phyloP scores from a whole-genome alignment of 495 filamentous ascomycete species.

The Neurospora sp. region DNA sequence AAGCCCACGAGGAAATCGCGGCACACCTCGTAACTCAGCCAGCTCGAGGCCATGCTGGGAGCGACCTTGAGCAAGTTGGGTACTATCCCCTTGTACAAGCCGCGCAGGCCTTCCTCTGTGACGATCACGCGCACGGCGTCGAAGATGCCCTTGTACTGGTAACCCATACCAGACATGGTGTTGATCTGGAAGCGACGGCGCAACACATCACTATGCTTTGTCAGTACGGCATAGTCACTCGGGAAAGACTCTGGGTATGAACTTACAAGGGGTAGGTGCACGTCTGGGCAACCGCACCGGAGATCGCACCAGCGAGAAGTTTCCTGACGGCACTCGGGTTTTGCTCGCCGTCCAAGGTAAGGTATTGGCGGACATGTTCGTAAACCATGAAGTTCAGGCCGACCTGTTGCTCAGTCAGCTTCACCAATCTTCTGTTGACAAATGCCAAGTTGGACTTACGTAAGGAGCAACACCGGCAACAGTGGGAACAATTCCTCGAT shows the following conservation, averaged over 20 bases:
- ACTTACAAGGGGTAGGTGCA: conserved; percentile 96
- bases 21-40: conserved; percentile 91
- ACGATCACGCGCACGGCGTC: conserved; percentile 79
- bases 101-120: conserved; percentile 54
- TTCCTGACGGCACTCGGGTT: conserved; percentile 75
- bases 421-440: neutral
- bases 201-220: conserved; percentile 50
- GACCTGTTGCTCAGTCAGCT: conserved; percentile 46
- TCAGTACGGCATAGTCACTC: conserved; percentile 3
- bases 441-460: conserved; percentile 39
- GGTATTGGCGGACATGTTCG: conserved; percentile 69
- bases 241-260: neutral
- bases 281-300: conserved; percentile 92
- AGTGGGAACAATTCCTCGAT: conserved; percentile 87
- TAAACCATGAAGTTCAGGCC: conserved; percentile 98
- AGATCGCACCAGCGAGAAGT: conserved; percentile 77
- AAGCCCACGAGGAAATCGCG: conserved; percentile 70
- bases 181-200: conserved; percentile 96
- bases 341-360: conserved; percentile 80
- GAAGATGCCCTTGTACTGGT: conserved; percentile 77
- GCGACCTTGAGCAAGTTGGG: conserved; percentile 95
- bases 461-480: conserved; percentile 94
- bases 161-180: conserved; percentile 98
- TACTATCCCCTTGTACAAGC: conserved; percentile 85
- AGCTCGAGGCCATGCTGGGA: conserved; percentile 96